Conservation (phyloP, 768 basidiomycete genomes). For the Xanthoconium stramineum region DNA sequence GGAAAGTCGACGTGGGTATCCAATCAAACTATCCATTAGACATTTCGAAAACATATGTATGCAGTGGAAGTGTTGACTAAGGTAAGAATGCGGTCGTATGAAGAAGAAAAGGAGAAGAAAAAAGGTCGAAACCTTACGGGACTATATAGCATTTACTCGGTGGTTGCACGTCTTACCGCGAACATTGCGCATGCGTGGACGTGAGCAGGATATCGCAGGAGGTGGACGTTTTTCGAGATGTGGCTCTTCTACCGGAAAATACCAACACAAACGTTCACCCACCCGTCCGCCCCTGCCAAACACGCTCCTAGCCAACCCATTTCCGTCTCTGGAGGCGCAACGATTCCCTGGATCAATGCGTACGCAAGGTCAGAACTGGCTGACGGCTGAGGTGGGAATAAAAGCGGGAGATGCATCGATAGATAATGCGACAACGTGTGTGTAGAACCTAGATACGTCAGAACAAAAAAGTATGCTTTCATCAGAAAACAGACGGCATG, state of each 20-base stretch:
- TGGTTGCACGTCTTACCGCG: background rate
- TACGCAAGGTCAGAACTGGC: slow-evolving; percentile 58
- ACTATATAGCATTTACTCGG: background rate
- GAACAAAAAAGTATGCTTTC: background rate
- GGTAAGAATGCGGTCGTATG: background rate
- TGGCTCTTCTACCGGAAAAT: slow-evolving; percentile 32
- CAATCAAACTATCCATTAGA: slow-evolving; percentile 14
- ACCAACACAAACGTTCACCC: slow-evolving; percentile 87
- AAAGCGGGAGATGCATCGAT: slow-evolving; percentile 68
- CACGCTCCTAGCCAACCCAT: slow-evolving; percentile 94
- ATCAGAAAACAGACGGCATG: background rate
- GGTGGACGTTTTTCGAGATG: too few relatives aligned
- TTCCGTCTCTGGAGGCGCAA: slow-evolving; percentile 80
- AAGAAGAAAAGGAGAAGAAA: background rate
- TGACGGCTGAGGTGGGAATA: slow-evolving; percentile 61
- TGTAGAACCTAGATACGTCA: slow-evolving; percentile 52
- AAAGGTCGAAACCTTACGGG: background rate
- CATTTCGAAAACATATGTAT: slow-evolving; percentile 9
- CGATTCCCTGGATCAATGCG: slow-evolving; percentile 81
- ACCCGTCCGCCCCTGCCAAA: slow-evolving; percentile 91
- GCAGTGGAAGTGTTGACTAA: background rate
- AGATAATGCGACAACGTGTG: slow-evolving; percentile 71
- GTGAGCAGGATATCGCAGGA: background rate
- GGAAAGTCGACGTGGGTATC: slow-evolving; percentile 4
- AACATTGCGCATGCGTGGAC: background rate